Evolutionary conservation across 2,329 filamentous ascomycete genomes (phyloP), one percentile per base, ranked within the genome.

Genomic region (Penicillium sp.): DNA sequence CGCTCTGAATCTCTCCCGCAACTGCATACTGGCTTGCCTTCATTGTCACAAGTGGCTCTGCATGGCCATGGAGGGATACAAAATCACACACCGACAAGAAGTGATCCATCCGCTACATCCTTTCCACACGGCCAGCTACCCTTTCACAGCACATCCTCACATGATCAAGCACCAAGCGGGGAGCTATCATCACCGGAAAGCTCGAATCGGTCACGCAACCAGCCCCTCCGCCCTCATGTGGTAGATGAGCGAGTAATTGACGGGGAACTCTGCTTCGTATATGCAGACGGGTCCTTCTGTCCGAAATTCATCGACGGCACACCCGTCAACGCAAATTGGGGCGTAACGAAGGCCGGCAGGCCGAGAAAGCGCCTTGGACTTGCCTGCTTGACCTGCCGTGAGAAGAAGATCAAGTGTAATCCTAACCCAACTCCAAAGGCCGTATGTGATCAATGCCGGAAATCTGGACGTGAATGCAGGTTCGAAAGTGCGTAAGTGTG

Each of bases 331-430:
- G 90, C 92, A 1, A 90, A 91, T 65, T 96, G 93, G 93, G 92
- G 93, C 17, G 87, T 96, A 10, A 96, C 93, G 36, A 96, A 96
- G 77, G 92, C 93, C 2, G 93, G 93, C 15, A 96, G 96, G 78
- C 92, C 93, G 48, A 86, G 93, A 65, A 97, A 97, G 78, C 84
- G 93, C 56, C 81, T 96, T 56, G 92, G 93, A 25, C 92, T 96
- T 72, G 91, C 91, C n/a, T 97, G 93, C 71, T 83, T 96, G 58
- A 94, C 91, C 13, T 97, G 93, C 73, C 86, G 93, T 50, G 92
- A 96, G 77, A 97, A 96, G 85, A 97, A 96, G 81, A 96, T 97
- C 78, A 96, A 96, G 75, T 97, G 93, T 70, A 91, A 96, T 64
- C 93, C 92, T 1, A 91, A 93, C 90, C 90, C 39, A 91, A 91